Conservation (phyloP, 805 yeast genomes). For the Wickerhamomyces mucosus region DNA sequence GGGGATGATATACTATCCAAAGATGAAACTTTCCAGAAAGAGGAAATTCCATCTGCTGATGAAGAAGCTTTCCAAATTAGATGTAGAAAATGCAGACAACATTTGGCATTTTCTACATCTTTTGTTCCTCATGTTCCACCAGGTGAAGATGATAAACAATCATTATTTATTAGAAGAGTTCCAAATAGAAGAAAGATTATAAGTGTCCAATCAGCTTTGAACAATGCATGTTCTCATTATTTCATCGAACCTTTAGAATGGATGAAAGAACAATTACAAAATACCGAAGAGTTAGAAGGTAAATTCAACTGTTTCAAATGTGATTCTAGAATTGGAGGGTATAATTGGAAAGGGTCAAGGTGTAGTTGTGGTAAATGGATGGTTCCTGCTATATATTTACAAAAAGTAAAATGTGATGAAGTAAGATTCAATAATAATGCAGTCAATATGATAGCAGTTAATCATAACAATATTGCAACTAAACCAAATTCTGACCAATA, state of each 20-base stretch:
- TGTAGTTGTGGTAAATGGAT: slow-evolving; percentile 97
- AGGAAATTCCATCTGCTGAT: slow-evolving; percentile 5
- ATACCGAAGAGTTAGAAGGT: slow-evolving; percentile 73
- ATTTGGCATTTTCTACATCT: slow-evolving; percentile 53
- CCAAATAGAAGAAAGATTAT: slow-evolving; percentile 52
- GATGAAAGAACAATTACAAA: slow-evolving; percentile 77
- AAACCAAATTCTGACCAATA: neutral
- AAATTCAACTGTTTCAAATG: slow-evolving; percentile 82
- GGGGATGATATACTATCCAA: slow-evolving; percentile 27
- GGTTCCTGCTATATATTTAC: slow-evolving; percentile 81
- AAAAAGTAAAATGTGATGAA: slow-evolving; percentile 72
- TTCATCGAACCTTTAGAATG: slow-evolving; percentile 85
- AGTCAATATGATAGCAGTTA: slow-evolving; percentile 5
- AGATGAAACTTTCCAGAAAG: slow-evolving; percentile 17
- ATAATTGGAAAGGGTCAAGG: slow-evolving; percentile 88
- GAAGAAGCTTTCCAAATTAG: slow-evolving; percentile 34
- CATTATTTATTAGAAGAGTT: slow-evolving; percentile 55
- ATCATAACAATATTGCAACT: neutral
- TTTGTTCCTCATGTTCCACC: slow-evolving; percentile 64
- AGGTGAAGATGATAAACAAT: slow-evolving; percentile 51
- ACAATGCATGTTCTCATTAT: slow-evolving; percentile 61
- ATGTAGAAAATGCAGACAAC: slow-evolving; percentile 76
- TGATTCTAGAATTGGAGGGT: slow-evolving; percentile 77
- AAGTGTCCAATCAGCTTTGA: slow-evolving; percentile 45
- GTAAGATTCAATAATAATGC: slow-evolving; percentile 11